Base-by-base conservation (phyloP, 257 asterid genomes). In the Penstemon newberryi region DNA sequence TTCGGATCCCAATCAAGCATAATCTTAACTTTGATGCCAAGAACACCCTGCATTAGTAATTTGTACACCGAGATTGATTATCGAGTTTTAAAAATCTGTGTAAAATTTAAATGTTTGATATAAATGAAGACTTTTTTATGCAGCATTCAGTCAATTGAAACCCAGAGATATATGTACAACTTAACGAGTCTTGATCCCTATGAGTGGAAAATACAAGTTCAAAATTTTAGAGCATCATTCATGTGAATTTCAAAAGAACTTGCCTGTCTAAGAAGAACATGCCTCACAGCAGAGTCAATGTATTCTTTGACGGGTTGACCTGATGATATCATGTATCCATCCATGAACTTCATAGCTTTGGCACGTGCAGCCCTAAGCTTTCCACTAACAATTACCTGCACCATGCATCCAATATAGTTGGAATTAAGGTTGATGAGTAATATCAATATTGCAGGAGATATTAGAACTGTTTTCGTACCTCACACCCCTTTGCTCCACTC, bases 1-100 rank as follows among this genome's bases (percentile, higher is more conserved):
- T 78, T 78, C 3, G 83, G 86, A 59, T 82, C 91, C 89, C 91
- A 86, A 42, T 71, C 89, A 52, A 86, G 89, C 91, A 85, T 85
- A 72, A 85, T 85, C 82, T 83, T 85, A 46, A 85, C 89, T 54
- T 80, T 80, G 75, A 85, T 85, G 9, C 80, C 82, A 52, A 80
- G 71, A 38, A 80, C 85, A 54, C 88, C 91, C 91, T 81, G 53
- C 63, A 55, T 13, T 6, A 43, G 33, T 25, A 25, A 25, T 25
- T 25, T 25, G 33, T 25, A 25, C 2, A 25, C 33, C 2, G 33
- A 1, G 33, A 25, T 25, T 25, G 33, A 25, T 25, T 25, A 25
- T 15, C 18, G 33, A 25, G 33, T 25, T 25, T 25, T 25, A 25
- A 25, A 25, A 2, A 25, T 25, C 33, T 25, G 33, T 25, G 33